Percentiles rank a stretch among this genome's conserved stretches.
phyloP scores from a whole-genome alignment of 768 basidiomycete genomes.

The Cytidiella melzeri region DNA sequence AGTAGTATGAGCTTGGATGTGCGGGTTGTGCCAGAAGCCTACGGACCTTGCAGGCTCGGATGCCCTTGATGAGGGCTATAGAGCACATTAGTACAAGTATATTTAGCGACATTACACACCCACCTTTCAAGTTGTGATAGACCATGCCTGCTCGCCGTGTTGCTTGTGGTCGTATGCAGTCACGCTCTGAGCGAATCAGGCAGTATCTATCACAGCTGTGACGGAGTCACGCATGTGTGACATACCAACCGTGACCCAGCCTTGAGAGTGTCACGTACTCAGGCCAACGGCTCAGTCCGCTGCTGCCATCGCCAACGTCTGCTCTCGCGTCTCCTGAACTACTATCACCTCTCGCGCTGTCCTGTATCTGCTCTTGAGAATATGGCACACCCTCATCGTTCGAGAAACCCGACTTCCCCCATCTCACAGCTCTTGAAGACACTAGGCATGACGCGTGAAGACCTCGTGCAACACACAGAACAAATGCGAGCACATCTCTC shows the following conservation, averaged over 20 bases:
- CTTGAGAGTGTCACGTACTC: neutral
- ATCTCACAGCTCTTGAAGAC: slow-evolving; percentile 67
- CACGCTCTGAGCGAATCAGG: neutral
- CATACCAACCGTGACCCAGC: neutral
- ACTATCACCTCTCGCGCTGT: neutral
- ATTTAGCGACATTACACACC: slow-evolving; percentile 13
- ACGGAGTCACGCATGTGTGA: neutral
- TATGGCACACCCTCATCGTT: slow-evolving; percentile 12
- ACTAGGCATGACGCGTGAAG: slow-evolving; percentile 73
- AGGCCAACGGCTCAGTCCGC: neutral
- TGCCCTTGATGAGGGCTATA: slow-evolving; percentile 94
- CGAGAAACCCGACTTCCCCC: slow-evolving; percentile 39
- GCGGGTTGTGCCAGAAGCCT: neutral
- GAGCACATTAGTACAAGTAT: slow-evolving; percentile 17
- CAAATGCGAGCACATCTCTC: slow-evolving; percentile 69
- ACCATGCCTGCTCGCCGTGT: slow-evolving; percentile 43
- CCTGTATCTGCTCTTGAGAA: slow-evolving; percentile 1
- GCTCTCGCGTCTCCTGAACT: neutral
- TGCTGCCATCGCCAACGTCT: neutral
- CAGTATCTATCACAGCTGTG: slow-evolving; percentile 1
- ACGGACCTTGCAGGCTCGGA: slow-evolving; percentile 86
- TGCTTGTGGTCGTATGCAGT: slow-evolving; percentile 8
- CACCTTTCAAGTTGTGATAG: slow-evolving; percentile 84
- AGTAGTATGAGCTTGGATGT: slow-evolving; percentile 18
- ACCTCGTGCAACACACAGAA: slow-evolving; percentile 63